Evolutionary conservation across 495 filamentous ascomycete genomes (phyloP).

Genomic region (Cenococcum geophilum): DNA sequence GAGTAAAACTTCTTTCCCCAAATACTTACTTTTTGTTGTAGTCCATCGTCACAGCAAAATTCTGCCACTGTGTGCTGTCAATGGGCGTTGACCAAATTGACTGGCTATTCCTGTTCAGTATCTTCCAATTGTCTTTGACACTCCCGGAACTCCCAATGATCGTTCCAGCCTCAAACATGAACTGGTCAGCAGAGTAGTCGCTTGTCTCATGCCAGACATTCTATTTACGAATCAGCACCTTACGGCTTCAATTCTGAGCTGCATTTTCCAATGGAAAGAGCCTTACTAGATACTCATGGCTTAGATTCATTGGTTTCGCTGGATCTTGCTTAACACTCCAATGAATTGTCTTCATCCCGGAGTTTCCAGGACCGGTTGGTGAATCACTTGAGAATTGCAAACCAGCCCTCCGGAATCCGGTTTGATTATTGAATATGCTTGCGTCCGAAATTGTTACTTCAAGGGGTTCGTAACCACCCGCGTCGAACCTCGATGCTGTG

Average conservation of each 20-base stretch:
- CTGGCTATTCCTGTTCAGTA: conserved; percentile 24
- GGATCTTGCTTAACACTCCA: conserved; percentile 29
- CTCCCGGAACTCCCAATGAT: conserved; percentile 27
- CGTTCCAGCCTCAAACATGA: conserved; percentile 23
- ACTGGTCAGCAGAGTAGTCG: conserved; percentile 30
- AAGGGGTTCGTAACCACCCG: conserved; percentile 4
- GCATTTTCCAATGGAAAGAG: neutral
- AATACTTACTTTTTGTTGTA: conserved; percentile 24
- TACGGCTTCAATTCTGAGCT: neutral
- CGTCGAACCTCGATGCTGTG: conserved; percentile 24
- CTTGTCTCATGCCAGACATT: conserved; percentile 31
- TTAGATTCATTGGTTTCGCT: conserved; percentile 24
- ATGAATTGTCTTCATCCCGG: conserved; percentile 28
- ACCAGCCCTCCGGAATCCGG: conserved; percentile 28
- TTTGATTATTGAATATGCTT: conserved; percentile 31
- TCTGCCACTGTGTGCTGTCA: conserved; percentile 24
- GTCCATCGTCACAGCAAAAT: conserved; percentile 29
- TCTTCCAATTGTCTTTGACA: conserved; percentile 31
- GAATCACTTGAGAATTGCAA: conserved; percentile 29
- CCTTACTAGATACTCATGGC: conserved; percentile 29
- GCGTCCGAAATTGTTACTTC: conserved; percentile 28
- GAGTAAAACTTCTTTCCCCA: neutral
- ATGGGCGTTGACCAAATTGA: conserved; percentile 26
- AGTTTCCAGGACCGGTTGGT: conserved; percentile 12
- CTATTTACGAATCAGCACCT: neutral